Base-by-base conservation (phyloP, 306 rosid genomes). In the Sindora glabra region DNA sequence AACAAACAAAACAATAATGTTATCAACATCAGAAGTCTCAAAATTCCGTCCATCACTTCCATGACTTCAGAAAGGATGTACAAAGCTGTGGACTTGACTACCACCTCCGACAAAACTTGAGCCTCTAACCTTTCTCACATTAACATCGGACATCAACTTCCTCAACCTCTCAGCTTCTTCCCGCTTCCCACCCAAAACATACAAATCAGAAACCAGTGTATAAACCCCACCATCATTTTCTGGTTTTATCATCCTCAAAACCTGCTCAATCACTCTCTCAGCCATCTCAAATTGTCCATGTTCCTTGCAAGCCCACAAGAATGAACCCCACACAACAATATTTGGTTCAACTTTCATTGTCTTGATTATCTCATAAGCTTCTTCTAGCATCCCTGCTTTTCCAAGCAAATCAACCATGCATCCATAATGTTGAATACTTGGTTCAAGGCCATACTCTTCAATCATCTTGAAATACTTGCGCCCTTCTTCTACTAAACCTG, bases 321-420 rank as follows among this genome's bases (percentile, higher is more conserved):
- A 75, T 2, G 86, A 71, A 64, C 73, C 64, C 79, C 83, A 79
- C 1, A 81, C 62, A 23, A 70, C 74, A 50, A 69, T 55, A 68
- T 77, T 77, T 25, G 89, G 80, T 55, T 77, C 70, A 14, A 77
- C 16, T 68, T 40, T 77, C 86, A 84, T 87, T 52, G 51, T 39
- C 65, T 19, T 71, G 48, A 71, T 76, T 27, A 76, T 64, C 56
- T 73, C 75, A 54, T 76, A 74, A 18, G 91, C 89, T 75, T 87
- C 91, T 44, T 77, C 85, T 24, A 84, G 37, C 63, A 48, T 66
- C 61, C 91, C 85, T 14, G 77, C 77, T 70, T 69, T 83, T 14
- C 90, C 85, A 41, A 73, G 69, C 74, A 80, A 69, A 80, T 80
- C 75, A 68, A 83, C 83, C 74, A 81, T 52, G 59, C 84, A 77